Conservation (phyloP, 2,329 filamentous ascomycete genomes). For the Acarospora socialis region DNA sequence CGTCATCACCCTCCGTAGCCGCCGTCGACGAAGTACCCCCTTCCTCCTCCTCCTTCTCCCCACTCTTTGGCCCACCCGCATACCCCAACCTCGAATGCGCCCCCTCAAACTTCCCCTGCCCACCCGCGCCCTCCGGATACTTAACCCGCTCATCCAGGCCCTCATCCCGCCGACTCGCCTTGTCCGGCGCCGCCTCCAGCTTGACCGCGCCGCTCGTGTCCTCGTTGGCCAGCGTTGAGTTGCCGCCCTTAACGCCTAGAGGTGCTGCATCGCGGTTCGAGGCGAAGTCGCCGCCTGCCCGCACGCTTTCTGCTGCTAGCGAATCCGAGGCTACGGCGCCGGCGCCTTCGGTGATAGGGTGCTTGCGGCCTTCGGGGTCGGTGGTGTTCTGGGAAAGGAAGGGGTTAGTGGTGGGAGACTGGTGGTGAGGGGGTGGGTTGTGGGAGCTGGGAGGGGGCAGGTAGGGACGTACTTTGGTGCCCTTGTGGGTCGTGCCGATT, state of each 20-base stretch:
- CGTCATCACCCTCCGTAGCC: constrained; percentile 17
- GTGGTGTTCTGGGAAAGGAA: constrained; percentile 27
- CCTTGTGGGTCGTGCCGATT: constrained; percentile 19
- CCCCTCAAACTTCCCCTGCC: constrained; percentile 26
- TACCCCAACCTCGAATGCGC: constrained; percentile 23
- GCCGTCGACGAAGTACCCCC: constrained; percentile 16
- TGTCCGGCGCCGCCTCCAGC: constrained; percentile 34
- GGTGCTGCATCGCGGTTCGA: constrained; percentile 42
- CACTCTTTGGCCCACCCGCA: constrained; percentile 20
- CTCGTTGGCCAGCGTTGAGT: constrained; percentile 42
- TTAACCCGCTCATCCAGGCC: constrained; percentile 30
- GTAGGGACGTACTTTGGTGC: constrained; percentile 22
- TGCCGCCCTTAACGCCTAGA: constrained; percentile 34
- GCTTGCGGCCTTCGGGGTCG: constrained; percentile 33
- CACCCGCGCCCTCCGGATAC: constrained; percentile 26
- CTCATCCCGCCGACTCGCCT: constrained; percentile 31
- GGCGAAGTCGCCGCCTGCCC: constrained; percentile 44
- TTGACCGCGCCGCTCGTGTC: constrained; percentile 39
- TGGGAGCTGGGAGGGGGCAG: background rate
- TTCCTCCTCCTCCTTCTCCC: constrained; percentile 2
- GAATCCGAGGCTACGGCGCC: constrained; percentile 55
- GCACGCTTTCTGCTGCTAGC: constrained; percentile 59
- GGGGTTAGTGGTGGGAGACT: constrained; percentile 7
- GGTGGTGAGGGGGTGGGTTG: background rate
- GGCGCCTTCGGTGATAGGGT: constrained; percentile 45